These are phyloP conservation scores for Aegilops speltoides DNA, from an alignment of 176 grass and related monocot species.

Conservation along the genomic window DNA sequence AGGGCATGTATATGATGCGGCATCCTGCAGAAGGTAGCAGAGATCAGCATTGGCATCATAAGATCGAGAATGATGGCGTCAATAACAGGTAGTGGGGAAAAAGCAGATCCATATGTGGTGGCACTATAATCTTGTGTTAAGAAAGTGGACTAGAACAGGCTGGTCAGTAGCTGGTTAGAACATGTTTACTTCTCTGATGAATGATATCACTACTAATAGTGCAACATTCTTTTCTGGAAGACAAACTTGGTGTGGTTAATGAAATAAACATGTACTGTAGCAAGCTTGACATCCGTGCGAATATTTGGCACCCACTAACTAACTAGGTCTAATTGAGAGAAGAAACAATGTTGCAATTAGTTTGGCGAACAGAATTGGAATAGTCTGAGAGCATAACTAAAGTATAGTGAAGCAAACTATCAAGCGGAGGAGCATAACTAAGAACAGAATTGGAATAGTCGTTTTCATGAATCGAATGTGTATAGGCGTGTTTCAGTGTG, in stretches of 20 bases:
- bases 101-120: not conserved
- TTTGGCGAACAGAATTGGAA: too few relatives aligned
- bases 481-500: too few relatives aligned
- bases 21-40: not conserved
- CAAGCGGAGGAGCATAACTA: too few relatives aligned
- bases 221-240: too few relatives aligned
- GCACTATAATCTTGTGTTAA: not conserved
- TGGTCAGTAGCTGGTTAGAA: not conserved
- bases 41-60: not conserved
- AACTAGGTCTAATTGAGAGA: too few relatives aligned
- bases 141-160: not conserved
- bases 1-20: conserved; percentile 1
- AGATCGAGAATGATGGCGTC: not conserved
- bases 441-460: too few relatives aligned
- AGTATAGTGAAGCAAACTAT: too few relatives aligned
- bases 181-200: not conserved
- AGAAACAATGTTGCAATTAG: too few relatives aligned
- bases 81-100: not conserved
- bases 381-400: too few relatives aligned
- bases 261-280: not conserved
- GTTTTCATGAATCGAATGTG: too few relatives aligned
- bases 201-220: not conserved
- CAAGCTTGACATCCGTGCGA: not conserved
- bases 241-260: not conserved
- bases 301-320: too few relatives aligned